A percentile compares a stretch with the other conserved stretches of the same genome.
Conservation (phyloP, 371 early-diverging fungal species). For the Mortierella sp. region DNA sequence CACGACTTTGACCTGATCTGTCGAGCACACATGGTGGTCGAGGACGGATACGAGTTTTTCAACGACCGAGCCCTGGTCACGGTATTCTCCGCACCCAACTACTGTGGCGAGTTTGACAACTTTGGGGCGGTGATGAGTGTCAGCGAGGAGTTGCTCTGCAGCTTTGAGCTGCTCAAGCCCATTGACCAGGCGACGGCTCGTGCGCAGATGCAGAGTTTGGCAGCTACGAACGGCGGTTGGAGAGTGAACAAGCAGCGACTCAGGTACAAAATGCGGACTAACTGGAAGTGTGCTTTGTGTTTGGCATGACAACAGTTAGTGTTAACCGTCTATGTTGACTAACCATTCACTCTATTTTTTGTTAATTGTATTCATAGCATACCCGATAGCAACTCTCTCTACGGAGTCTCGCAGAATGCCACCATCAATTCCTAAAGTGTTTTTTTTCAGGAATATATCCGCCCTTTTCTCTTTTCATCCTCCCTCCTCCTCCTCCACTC, state of each 20-base stretch:
- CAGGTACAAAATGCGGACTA: conserved; percentile 34
- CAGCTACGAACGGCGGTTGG: conserved; percentile 53
- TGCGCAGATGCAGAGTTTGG: conserved; percentile 55
- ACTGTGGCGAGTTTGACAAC: conserved; percentile 99
- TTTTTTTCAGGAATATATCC: not conserved
- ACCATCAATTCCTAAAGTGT: not conserved
- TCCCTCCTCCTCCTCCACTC: not conserved
- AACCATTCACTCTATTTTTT: not conserved
- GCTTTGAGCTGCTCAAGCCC: conserved; percentile 59
- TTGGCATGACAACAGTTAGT: no score
- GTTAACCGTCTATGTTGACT: no score
- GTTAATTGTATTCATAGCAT: conserved; percentile 5
- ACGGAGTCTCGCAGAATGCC: not conserved
- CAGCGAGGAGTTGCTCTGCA: conserved; percentile 92
- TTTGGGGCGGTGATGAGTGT: conserved; percentile 97
- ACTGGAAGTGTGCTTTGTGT: no score
- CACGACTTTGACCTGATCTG: conserved; percentile 95
- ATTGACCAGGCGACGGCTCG: conserved; percentile 52
- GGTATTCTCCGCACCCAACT: conserved; percentile 99
- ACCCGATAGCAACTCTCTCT: conserved; percentile 8
- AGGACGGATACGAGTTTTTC: conserved; percentile 99
- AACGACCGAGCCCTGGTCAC: conserved; percentile 96
- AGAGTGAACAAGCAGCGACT: conserved; percentile 54
- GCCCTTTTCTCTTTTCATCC: not conserved
- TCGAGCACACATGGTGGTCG: conserved; percentile 99